Percentiles rank a stretch among this genome's conserved stretches.
Conservation (phyloP, 495 filamentous ascomycete species). For the Chaetomidium leptoderma region DNA sequence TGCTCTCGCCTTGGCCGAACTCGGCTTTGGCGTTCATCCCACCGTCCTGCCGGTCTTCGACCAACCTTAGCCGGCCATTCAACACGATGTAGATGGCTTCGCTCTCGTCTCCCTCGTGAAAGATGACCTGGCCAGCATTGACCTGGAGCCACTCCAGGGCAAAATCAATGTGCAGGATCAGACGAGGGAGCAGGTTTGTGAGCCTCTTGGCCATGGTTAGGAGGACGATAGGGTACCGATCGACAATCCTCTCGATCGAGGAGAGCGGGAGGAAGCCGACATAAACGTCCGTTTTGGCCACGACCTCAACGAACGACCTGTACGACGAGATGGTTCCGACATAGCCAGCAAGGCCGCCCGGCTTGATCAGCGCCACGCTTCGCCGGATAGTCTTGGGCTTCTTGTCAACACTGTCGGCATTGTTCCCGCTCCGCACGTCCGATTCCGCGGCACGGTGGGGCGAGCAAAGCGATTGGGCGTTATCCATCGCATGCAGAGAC, state of each 20-base stretch:
- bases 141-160: constrained; percentile 98
- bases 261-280: constrained; percentile 88
- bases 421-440: constrained; percentile 14
- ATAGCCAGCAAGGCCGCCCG: constrained; percentile 91
- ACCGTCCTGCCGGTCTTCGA: constrained; percentile 71
- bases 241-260: constrained; percentile 86
- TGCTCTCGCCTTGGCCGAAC: constrained; percentile 94
- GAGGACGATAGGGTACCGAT: constrained; percentile 84
- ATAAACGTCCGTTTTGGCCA: constrained; percentile 97
- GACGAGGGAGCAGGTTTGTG: constrained; percentile 80
- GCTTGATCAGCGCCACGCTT: constrained; percentile 89
- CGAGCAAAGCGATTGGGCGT: constrained; percentile 28
- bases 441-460: constrained; percentile 23
- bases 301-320: constrained; percentile 91
- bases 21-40: constrained; percentile 88
- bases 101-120: constrained; percentile 90
- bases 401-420: constrained; percentile 20
- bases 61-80: constrained; percentile 79
- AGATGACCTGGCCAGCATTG: constrained; percentile 87
- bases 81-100: constrained; percentile 98
- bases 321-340: constrained; percentile 90
- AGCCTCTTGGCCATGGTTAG: constrained; percentile 93
- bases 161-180: constrained; percentile 96
- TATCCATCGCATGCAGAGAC: constrained; percentile 35
- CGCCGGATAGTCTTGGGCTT: constrained; percentile 33